Evolutionary conservation across 192 early-diverging fungal genomes (phyloP), one percentile per base, ranked within the genome.

Genomic region (Dissophora globulifera): DNA sequence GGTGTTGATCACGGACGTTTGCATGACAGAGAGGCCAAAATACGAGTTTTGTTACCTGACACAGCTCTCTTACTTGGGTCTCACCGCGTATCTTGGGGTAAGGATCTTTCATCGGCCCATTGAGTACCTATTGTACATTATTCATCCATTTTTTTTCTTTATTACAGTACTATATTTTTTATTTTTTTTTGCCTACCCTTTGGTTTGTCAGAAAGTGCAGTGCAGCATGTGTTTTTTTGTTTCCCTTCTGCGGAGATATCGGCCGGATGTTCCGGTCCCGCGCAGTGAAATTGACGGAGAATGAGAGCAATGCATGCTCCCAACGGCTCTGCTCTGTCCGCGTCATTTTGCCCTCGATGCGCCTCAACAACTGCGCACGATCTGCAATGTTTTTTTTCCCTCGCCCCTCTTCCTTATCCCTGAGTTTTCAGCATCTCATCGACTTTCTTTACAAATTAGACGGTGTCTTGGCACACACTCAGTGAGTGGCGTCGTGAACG

Each of bases 401-500:
- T n/a, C n/a, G n/a, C n/a, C n/a, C n/a, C n/a, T n/a, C 4, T 45
- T 45, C 4, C 16, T 45, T 17, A n/a, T 4, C n/a, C 17, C n/a
- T 45, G 43, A n/a, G 10, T 45, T 10, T n/a, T 45, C 38, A 40
- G 7, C 8, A 10, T 40, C 38, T 40, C 8, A 29, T n/a, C n/a
- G n/a, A n/a, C n/a, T n/a, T n/a, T n/a, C n/a, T n/a, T n/a, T n/a
- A n/a, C n/a, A n/a, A n/a, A n/a, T n/a, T 67, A 76, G 72, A 67
- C 63, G 20, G 58, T 62, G 6, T 66, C 72, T 23, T 67, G 72
- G 72, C 72, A 76, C 19, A 76, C 72, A 6, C 38, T 76, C 9
- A 76, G 72, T 31, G 63, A 76, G 62, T 76, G 72, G 72, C 72
- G 72, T 19, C 62, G 72, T 48, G 50, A 76, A 26, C 72, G 58